A percentile compares a stretch with the other conserved stretches of the same genome.
Conservation (phyloP, 225 moss, liverwort and hornwort genomes). For the Physcomitrium patens region DNA sequence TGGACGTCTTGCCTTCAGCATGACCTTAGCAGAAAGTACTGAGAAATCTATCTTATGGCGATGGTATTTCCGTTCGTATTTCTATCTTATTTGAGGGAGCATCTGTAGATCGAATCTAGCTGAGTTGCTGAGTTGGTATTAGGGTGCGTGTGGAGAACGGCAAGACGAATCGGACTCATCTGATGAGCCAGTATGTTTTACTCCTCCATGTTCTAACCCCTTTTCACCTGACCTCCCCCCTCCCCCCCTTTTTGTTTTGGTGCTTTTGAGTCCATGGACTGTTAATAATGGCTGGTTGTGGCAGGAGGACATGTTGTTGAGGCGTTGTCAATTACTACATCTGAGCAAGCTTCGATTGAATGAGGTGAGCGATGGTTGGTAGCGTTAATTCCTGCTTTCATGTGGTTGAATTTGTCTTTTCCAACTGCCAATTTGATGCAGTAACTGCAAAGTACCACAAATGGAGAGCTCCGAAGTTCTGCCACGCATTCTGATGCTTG, state of each 20-base stretch:
- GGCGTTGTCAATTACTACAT: conserved; percentile 88
- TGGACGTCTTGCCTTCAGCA: conserved; percentile 17
- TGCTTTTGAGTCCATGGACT: conserved; percentile 34
- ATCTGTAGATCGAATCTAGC: conserved; percentile 63
- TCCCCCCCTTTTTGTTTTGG: conserved; percentile 22
- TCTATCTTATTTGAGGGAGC: conserved; percentile 32
- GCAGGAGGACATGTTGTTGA: conserved; percentile 90
- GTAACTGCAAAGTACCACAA: background rate
- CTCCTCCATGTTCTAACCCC: conserved; percentile 56
- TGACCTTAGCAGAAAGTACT: conserved; percentile 30
- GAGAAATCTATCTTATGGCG: conserved; percentile 20
- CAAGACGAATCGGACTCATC: conserved; percentile 66
- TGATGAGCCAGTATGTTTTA: conserved; percentile 72
- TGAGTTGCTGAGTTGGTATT: conserved; percentile 64
- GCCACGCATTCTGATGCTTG: conserved; percentile 24
- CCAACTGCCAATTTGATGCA: conserved; percentile 9
- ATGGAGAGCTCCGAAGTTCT: background rate
- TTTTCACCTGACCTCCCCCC: background rate
- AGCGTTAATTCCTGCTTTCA: background rate
- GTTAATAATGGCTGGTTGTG: conserved; percentile 52
- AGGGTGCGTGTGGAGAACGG: conserved; percentile 69
- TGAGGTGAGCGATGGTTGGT: conserved; percentile 59
- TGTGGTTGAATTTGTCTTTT: conserved; percentile 8
- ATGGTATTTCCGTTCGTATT: conserved; percentile 29
- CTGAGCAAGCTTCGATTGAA: conserved; percentile 81